These are phyloP conservation scores for Henckelia pumila DNA, from an alignment of 257 asterid genomes.

Conservation along the genomic window DNA sequence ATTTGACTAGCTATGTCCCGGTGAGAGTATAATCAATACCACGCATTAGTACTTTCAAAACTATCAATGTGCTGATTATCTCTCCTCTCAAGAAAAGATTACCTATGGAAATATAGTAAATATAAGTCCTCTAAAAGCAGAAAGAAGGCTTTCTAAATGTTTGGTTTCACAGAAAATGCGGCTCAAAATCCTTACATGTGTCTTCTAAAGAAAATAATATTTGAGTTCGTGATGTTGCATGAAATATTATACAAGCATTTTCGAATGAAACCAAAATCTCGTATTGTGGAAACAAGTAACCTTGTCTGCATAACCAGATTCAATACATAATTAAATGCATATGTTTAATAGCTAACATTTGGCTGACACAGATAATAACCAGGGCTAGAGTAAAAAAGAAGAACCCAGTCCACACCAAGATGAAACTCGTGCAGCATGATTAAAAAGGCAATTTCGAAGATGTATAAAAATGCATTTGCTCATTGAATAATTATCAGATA, in stretches of 20 bases:
- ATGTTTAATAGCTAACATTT: background rate
- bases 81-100: slow-evolving; percentile 3
- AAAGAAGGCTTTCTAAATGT: background rate
- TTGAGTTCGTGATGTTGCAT: background rate
- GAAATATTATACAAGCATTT: background rate
- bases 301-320: background rate
- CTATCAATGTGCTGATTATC: background rate
- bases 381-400: background rate
- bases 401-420: background rate
- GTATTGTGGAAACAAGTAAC: too few relatives aligned
- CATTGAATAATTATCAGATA: background rate
- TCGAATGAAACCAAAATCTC: background rate
- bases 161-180: background rate
- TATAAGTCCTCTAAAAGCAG: background rate
- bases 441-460: background rate
- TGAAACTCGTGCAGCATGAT: background rate
- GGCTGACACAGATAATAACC: background rate
- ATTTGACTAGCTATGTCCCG: background rate
- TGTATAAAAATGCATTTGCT: background rate
- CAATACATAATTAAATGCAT: background rate
- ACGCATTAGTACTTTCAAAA: slow-evolving; percentile 12
- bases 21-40: slow-evolving; percentile 3
- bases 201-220: background rate
- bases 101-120: background rate
- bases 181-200: background rate